A percentile compares a stretch with the other conserved stretches of the same genome.
These are phyloP conservation scores for Solanum lignicaule DNA, from an alignment of 257 asterid species.

Conservation along the genomic window DNA sequence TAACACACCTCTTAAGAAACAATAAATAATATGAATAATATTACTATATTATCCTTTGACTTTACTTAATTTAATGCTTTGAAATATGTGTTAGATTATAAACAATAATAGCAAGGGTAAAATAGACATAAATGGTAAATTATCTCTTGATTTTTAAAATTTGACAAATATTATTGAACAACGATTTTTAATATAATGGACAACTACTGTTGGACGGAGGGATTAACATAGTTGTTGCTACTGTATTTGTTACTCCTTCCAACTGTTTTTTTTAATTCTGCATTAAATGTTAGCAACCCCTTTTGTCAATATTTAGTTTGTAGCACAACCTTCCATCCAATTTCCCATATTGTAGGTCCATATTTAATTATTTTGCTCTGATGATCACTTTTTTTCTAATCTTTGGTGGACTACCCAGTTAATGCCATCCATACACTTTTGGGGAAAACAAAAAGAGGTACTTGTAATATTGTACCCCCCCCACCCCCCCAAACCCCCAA, in stretches of 20 bases:
- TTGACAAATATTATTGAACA: too few relatives aligned
- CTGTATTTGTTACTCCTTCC: conserved; percentile 8
- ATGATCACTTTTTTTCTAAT: not conserved
- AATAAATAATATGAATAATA: too few relatives aligned
- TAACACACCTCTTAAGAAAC: too few relatives aligned
- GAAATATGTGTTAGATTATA: too few relatives aligned
- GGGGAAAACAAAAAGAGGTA: not conserved
- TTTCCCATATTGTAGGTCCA: not conserved
- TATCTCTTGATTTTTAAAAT: too few relatives aligned
- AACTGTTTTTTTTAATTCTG: conserved; percentile 9
- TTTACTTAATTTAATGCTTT: too few relatives aligned
- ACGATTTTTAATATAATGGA: fast-evolving
- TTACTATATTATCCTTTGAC: too few relatives aligned
- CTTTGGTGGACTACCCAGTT: not conserved
- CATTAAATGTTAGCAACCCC: not conserved
- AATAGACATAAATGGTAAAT: too few relatives aligned
- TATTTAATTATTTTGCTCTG: not conserved
- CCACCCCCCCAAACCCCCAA: not conserved
- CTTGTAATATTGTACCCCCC: too few relatives aligned
- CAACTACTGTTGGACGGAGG: too few relatives aligned
- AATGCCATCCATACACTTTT: not conserved
- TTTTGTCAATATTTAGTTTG: not conserved
- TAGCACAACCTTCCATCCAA: not conserved
- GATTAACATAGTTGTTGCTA: too few relatives aligned
- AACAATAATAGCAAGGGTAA: too few relatives aligned